Percentiles rank a stretch among this genome's conserved stretches.
These are phyloP conservation scores for Eucalyptus leucophloia DNA, from an alignment of 345 rosid species.

Conservation along the genomic window DNA sequence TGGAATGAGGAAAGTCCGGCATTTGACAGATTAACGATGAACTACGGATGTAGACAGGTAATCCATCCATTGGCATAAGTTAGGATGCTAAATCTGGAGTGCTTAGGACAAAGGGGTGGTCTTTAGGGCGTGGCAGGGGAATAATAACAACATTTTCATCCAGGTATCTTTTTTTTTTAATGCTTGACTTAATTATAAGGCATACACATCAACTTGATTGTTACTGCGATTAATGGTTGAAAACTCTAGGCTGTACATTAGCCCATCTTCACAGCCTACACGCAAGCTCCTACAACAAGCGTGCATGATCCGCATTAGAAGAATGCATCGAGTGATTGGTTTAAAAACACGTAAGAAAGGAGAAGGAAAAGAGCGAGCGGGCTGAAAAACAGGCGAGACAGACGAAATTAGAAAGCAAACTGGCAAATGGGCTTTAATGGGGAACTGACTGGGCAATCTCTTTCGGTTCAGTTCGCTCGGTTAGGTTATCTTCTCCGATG, in stretches of 20 bases:
- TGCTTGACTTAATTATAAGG: background rate
- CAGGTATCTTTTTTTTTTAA: background rate
- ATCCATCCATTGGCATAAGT: background rate
- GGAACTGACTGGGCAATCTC: background rate
- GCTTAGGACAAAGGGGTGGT: background rate
- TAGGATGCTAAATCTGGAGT: background rate
- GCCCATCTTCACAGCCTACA: background rate
- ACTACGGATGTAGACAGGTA: background rate
- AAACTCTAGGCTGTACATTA: background rate
- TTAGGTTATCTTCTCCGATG: background rate
- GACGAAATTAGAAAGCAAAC: background rate
- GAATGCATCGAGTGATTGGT: background rate
- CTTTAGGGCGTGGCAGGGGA: background rate
- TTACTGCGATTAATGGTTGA: background rate
- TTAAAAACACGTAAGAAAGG: background rate
- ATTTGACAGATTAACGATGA: background rate
- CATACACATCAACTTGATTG: background rate
- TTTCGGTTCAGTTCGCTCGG: background rate
- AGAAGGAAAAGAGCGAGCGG: background rate
- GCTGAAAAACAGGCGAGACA: background rate
- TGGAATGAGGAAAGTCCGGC: background rate
- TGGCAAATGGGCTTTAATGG: background rate
- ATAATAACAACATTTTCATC: background rate
- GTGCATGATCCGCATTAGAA: background rate
- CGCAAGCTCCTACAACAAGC: background rate